Conservation (phyloP, 371 early-diverging fungal genomes). For the Entomophthora muscae region DNA sequence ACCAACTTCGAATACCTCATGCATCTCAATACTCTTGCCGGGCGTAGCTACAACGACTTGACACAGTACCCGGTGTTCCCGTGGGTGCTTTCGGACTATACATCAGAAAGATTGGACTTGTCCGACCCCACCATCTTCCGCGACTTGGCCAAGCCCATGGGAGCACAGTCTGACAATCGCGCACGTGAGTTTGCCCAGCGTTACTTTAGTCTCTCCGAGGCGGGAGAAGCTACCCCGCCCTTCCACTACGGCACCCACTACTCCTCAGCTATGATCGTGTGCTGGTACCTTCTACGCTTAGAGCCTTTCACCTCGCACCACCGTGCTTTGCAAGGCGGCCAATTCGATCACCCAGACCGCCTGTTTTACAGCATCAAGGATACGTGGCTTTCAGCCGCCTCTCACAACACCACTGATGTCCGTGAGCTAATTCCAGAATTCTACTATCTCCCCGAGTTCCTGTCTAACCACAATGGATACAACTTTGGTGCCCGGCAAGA, state of each 20-base stretch:
- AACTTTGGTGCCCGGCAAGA: constrained; percentile 61
- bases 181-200: constrained; percentile 32
- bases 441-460: constrained; percentile 72
- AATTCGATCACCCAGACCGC: constrained; percentile 74
- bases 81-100: constrained; percentile 55
- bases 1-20: constrained; percentile 78
- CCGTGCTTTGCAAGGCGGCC: constrained; percentile 61
- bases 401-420: constrained; percentile 63
- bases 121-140: constrained; percentile 47
- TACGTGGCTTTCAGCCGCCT: constrained; percentile 46
- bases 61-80: constrained; percentile 58
- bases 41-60: constrained; percentile 46
- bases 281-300: constrained; percentile 63
- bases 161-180: constrained; percentile 51
- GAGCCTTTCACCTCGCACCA: constrained; percentile 74
- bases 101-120: constrained; percentile 46
- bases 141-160: constrained; percentile 72
- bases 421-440: constrained; percentile 81
- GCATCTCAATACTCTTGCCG: constrained; percentile 70
- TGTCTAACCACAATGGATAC: constrained; percentile 67
- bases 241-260: constrained; percentile 88
- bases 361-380: constrained; percentile 43
- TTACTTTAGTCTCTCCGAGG: constrained; percentile 27
- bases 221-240: constrained; percentile 38
- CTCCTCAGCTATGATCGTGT: constrained; percentile 68